Evolutionary conservation across 305 asterid species (phyloP).

Genomic region (Fraxinus platypoda): DNA sequence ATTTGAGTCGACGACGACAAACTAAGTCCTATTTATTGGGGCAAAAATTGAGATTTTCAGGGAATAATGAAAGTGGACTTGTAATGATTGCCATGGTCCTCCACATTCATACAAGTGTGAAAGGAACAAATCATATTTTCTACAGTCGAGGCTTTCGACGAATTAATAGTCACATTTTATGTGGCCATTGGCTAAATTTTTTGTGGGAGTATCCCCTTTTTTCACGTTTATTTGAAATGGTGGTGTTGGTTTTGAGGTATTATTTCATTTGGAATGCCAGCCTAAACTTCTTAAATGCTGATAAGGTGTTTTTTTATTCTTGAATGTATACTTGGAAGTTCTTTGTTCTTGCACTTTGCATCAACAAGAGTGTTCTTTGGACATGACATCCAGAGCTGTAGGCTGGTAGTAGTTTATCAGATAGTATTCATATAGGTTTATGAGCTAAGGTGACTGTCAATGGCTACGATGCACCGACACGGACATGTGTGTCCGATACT

Average conservation of each 20-base stretch:
- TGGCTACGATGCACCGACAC: too few relatives aligned
- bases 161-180: background rate
- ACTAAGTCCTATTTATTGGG: background rate
- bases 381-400: background rate
- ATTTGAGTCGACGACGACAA: background rate
- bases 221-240: background rate
- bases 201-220: background rate
- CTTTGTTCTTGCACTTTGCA: background rate
- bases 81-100: background rate
- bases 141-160: background rate
- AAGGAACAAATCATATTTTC: background rate
- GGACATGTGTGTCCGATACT: too few relatives aligned
- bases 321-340: background rate
- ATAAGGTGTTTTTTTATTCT: background rate
- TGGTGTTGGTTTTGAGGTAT: background rate
- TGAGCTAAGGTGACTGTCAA: background rate
- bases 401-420: background rate
- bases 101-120: background rate
- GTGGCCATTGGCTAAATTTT: background rate
- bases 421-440: background rate
- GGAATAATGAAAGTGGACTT: background rate
- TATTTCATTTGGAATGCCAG: background rate
- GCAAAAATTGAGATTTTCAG: background rate
- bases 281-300: background rate
- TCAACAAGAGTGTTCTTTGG: background rate